These are phyloP conservation scores for Fraxinus sp. DNA, from an alignment of 305 asterid genomes.

Conservation along the genomic window DNA sequence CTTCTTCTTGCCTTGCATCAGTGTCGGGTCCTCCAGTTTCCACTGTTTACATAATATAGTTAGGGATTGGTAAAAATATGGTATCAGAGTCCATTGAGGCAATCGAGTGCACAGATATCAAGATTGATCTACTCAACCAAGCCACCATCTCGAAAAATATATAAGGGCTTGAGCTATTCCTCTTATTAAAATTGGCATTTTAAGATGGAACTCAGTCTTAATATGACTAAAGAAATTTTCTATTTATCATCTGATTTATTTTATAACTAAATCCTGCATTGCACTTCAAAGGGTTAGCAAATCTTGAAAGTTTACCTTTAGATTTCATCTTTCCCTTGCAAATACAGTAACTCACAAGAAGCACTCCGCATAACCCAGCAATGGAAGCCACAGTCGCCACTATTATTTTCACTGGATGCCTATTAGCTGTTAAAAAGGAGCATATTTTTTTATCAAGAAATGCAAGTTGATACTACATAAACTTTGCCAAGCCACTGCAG, in stretches of 20 bases:
- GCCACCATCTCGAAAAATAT: neutral
- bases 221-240: neutral
- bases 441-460: neutral
- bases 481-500: neutral
- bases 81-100: neutral
- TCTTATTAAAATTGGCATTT: neutral
- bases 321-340: conserved; percentile 25
- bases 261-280: conserved; percentile 10
- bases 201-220: no score
- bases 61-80: neutral
- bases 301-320: conserved; percentile 29
- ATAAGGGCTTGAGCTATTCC: neutral
- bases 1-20: conserved; percentile 27
- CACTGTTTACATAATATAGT: conserved; percentile 21
- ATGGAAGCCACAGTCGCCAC: conserved; percentile 17
- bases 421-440: conserved; percentile 27
- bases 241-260: neutral
- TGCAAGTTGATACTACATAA: neutral
- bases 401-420: conserved; percentile 7
- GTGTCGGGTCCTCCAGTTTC: conserved; percentile 17
- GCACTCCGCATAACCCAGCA: conserved; percentile 28
- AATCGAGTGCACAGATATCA: neutral
- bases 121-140: neutral
- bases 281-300: neutral
- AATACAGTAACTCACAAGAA: conserved; percentile 27